phyloP scores from a whole-genome alignment of 2,329 filamentous ascomycete species.

The Penicillium sp. region DNA sequence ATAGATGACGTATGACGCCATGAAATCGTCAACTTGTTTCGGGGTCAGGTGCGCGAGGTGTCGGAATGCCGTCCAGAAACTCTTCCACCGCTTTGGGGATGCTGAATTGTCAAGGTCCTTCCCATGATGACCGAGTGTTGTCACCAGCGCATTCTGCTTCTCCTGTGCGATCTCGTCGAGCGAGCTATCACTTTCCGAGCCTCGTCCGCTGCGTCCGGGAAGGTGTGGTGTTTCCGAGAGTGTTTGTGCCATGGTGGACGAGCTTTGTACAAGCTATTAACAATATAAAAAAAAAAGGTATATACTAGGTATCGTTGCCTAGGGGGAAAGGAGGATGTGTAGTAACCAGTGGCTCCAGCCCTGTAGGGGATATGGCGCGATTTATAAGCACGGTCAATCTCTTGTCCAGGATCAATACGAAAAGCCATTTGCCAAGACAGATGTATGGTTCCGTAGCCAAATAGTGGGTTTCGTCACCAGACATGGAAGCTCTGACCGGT shows the following conservation, averaged over 20 bases:
- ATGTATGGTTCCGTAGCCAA: slow-evolving; percentile 21
- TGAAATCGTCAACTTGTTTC: slow-evolving; percentile 56
- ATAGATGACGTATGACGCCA: slow-evolving; percentile 59
- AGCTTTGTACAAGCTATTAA: slow-evolving; percentile 9
- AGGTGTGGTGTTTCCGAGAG: slow-evolving; percentile 19
- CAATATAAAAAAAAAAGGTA: neutral
- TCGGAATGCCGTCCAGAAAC: slow-evolving; percentile 52
- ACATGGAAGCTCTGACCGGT: slow-evolving; percentile 24
- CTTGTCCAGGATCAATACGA: slow-evolving; percentile 17
- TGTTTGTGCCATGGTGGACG: slow-evolving; percentile 20
- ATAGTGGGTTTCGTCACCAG: slow-evolving; percentile 27
- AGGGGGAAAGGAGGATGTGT: neutral
- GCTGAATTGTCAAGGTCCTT: slow-evolving; percentile 46
- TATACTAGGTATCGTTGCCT: neutral
- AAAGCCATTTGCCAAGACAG: slow-evolving; percentile 16
- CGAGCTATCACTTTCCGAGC: slow-evolving; percentile 28
- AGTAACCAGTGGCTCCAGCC: neutral
- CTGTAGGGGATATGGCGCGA: slow-evolving; percentile 5
- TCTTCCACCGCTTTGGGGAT: slow-evolving; percentile 51
- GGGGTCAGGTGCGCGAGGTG: slow-evolving; percentile 52
- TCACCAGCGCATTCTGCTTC: slow-evolving; percentile 22
- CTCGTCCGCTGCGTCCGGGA: slow-evolving; percentile 21
- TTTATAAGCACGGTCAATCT: slow-evolving; percentile 26
- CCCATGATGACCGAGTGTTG: slow-evolving; percentile 22
- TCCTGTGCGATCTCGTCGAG: slow-evolving; percentile 27